Evolutionary conservation across 73 alveolate genomes (phyloP).

Genomic region (Tetrahymena thermophila): DNA sequence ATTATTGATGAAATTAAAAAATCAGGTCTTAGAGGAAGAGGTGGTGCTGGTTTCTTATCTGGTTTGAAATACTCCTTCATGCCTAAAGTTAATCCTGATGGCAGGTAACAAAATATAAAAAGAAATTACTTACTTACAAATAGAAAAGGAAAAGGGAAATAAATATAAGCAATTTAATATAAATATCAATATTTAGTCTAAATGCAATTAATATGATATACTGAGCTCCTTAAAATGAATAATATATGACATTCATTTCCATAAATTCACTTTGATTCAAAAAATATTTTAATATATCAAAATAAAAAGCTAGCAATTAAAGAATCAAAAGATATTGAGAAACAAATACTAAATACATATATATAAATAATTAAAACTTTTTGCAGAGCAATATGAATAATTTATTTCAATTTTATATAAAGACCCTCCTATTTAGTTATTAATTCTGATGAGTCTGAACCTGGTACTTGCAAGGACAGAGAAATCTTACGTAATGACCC

Average conservation of each 20-base stretch:
- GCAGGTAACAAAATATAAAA: conserved; percentile 46
- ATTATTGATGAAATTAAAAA: conserved; percentile 76
- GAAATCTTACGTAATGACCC: conserved; percentile 63
- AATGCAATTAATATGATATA: too few relatives aligned
- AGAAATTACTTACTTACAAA: neutral
- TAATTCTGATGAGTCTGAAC: conserved; percentile 73
- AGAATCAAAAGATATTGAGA: neutral
- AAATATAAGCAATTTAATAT: too few relatives aligned
- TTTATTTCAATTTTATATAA: neutral
- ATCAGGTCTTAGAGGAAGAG: conserved; percentile 85
- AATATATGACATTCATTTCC: too few relatives aligned
- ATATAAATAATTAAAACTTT: too few relatives aligned
- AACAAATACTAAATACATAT: too few relatives aligned
- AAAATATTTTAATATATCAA: too few relatives aligned
- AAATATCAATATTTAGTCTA: too few relatives aligned
- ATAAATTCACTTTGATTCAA: neutral
- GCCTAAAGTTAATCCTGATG: conserved; percentile 84
- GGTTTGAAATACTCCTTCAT: conserved; percentile 81
- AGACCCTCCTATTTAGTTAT: conserved; percentile 62
- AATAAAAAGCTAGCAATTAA: neutral
- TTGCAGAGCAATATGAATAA: neutral
- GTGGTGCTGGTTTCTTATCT: conserved; percentile 90
- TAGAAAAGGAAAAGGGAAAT: neutral
- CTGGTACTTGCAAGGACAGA: conserved; percentile 77
- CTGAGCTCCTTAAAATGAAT: neutral